A percentile compares a stretch with the other conserved stretches of the same genome.
Evolutionary conservation across 805 yeast species (phyloP).

Genomic region (Clavispora asparagi): DNA sequence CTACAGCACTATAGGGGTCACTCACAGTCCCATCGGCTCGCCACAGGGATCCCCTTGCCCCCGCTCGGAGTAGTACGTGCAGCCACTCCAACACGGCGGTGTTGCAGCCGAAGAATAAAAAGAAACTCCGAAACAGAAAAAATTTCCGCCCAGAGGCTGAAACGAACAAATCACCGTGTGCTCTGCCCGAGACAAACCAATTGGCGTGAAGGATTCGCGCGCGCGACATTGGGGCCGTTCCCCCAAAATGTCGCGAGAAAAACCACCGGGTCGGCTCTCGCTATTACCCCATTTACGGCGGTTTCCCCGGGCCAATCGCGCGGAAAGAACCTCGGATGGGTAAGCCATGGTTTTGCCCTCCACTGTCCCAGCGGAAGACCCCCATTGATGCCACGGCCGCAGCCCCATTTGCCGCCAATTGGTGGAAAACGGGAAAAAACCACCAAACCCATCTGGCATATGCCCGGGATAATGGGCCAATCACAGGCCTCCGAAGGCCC

Average conservation of each 20-base stretch:
- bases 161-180: not conserved
- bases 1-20: too few species aligned
- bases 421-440: too few species aligned
- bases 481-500: constrained; percentile 2
- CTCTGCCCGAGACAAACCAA: not conserved
- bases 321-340: too few species aligned
- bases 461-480: not conserved
- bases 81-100: not conserved
- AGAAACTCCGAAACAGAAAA: not conserved
- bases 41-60: too few species aligned
- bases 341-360: not conserved
- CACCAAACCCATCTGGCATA: not conserved
- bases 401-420: not conserved
- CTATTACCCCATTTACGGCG: too few species aligned
- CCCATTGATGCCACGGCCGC: too few species aligned
- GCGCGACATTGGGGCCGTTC: not conserved
- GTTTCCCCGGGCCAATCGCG: too few species aligned
- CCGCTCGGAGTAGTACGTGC: too few species aligned
- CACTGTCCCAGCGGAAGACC: not conserved
- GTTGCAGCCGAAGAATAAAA: not conserved
- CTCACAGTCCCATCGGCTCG: too few species aligned
- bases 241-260: not conserved
- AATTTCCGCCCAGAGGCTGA: not conserved
- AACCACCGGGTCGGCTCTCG: not conserved
- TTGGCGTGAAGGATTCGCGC: not conserved